Conservation (phyloP, 1,284 basidiomycete genomes). For the Agroathelia rolfsii region DNA sequence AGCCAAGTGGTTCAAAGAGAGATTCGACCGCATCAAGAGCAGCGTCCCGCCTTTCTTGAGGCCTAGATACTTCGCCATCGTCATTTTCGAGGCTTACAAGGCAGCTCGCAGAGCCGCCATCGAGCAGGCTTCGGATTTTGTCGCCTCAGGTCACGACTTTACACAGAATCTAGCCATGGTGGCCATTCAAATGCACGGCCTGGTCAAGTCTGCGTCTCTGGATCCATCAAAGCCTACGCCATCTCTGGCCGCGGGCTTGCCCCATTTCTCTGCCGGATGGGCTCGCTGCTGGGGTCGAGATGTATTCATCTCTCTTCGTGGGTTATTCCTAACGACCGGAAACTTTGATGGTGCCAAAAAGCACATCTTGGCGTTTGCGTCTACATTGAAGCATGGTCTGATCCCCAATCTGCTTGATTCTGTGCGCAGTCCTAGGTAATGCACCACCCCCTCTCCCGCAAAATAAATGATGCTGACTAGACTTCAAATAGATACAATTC, state of each 20-base stretch:
- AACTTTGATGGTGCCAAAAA: slow-evolving; percentile 77
- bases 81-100: slow-evolving; percentile 86
- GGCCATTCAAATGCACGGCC: slow-evolving; percentile 86
- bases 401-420: slow-evolving; percentile 93
- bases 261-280: slow-evolving; percentile 88
- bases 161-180: slow-evolving; percentile 83
- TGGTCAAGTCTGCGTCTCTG: slow-evolving; percentile 82
- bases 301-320: slow-evolving; percentile 88
- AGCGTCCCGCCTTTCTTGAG: slow-evolving; percentile 78
- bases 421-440: slow-evolving; percentile 68
- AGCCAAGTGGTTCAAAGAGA: slow-evolving; percentile 74
- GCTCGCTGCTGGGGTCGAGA: slow-evolving; percentile 96
- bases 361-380: slow-evolving; percentile 86
- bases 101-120: slow-evolving; percentile 72
- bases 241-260: slow-evolving; percentile 87
- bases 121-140: slow-evolving; percentile 81
- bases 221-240: slow-evolving; percentile 62
- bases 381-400: slow-evolving; percentile 79
- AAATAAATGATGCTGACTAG: slow-evolving; percentile 10
- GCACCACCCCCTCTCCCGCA: slow-evolving; percentile 17
- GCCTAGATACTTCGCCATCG: slow-evolving; percentile 88
- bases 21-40: slow-evolving; percentile 70
- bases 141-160: slow-evolving; percentile 77
- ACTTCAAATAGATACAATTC: slow-evolving; percentile 71
- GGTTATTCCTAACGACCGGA: slow-evolving; percentile 87